Evolutionary conservation across 495 filamentous ascomycete genomes (phyloP).

Genomic region (Gamarada debralockiae): DNA sequence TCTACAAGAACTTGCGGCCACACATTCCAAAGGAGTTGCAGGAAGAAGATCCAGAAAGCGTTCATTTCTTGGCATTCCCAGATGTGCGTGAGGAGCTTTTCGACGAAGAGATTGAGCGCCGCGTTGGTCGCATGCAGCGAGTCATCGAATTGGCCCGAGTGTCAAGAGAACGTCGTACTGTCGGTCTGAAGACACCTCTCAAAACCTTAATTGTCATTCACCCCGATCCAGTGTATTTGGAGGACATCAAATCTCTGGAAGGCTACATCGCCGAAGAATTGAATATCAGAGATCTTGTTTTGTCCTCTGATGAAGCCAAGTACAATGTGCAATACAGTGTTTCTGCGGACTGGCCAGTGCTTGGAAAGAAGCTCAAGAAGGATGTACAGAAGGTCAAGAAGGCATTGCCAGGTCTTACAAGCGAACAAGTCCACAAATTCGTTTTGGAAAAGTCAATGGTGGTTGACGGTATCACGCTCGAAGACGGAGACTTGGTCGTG

Average conservation of each 20-base stretch:
- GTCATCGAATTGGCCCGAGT: conserved; percentile 88
- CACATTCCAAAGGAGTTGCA: conserved; percentile 65
- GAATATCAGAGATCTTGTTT: conserved; percentile 80
- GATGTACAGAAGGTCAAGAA: conserved; percentile 88
- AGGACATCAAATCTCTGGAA: conserved; percentile 81
- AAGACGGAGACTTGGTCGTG: conserved; percentile 78
- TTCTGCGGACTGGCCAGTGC: conserved; percentile 83
- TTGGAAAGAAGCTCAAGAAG: conserved; percentile 97
- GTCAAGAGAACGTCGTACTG: conserved; percentile 77
- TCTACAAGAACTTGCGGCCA: conserved; percentile 83
- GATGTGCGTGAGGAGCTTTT: conserved; percentile 85
- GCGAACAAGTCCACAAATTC: conserved; percentile 68
- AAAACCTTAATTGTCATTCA: conserved; percentile 91
- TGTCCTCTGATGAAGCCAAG: conserved; percentile 81
- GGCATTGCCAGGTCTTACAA: conserved; percentile 74
- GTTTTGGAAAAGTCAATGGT: conserved; percentile 64
- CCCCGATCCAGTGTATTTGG: conserved; percentile 73
- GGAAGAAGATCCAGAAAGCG: conserved; percentile 69
- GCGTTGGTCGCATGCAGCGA: conserved; percentile 87
- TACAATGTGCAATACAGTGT: conserved; percentile 91
- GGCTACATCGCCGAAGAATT: conserved; percentile 86
- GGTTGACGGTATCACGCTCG: conserved; percentile 80
- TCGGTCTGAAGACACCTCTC: conserved; percentile 86
- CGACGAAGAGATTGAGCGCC: conserved; percentile 78
- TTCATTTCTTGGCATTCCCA: conserved; percentile 92